These are phyloP conservation scores for Tricholoma flavovirens DNA, from an alignment of 768 basidiomycete species.

Conservation along the genomic window DNA sequence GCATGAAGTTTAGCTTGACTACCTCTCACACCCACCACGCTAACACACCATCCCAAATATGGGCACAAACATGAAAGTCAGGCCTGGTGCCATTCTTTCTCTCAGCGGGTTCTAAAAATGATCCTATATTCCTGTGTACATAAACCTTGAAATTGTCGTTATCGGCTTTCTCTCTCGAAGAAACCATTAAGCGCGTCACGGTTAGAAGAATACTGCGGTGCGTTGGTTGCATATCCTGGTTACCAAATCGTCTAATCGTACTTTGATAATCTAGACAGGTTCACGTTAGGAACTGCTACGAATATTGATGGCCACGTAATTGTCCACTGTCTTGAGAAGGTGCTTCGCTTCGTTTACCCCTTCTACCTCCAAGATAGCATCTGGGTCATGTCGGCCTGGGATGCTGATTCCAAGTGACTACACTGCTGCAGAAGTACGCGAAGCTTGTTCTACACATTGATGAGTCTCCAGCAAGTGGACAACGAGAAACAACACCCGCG, in stretches of 20 bases:
- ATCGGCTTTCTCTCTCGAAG: background rate
- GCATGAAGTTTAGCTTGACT: background rate
- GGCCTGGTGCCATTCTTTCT: background rate
- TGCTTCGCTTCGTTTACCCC: background rate
- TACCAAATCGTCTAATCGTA: background rate
- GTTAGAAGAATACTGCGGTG: background rate
- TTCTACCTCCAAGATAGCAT: background rate
- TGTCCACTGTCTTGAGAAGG: background rate
- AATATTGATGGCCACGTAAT: background rate
- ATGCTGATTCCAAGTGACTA: background rate
- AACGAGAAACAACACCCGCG: background rate
- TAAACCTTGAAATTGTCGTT: background rate
- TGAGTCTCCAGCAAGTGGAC: background rate
- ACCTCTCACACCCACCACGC: background rate
- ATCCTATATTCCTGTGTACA: background rate
- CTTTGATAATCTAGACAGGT: too few relatives aligned
- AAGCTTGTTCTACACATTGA: background rate
- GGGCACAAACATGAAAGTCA: background rate
- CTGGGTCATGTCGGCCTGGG: background rate
- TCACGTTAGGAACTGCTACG: background rate
- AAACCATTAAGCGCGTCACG: background rate
- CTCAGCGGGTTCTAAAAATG: background rate
- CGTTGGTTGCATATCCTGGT: background rate
- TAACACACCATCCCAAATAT: background rate
- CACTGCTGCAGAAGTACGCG: background rate